phyloP scores from a whole-genome alignment of 768 basidiomycete genomes.

The Hygrocybe coccinea region DNA sequence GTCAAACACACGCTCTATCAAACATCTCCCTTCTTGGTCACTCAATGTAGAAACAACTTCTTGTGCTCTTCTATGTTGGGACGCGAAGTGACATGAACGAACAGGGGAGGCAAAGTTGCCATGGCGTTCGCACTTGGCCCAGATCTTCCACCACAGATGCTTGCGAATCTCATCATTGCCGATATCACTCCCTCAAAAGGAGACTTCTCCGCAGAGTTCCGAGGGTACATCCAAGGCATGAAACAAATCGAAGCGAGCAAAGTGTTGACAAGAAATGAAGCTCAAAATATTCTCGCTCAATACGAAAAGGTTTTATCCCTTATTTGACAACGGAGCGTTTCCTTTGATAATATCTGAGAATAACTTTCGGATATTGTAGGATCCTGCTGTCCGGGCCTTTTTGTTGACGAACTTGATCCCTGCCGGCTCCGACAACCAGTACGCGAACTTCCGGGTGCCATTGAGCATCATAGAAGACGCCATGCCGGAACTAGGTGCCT shows the following conservation, averaged over 20 bases:
- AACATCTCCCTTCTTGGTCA: slow-evolving; percentile 79
- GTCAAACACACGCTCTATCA: slow-evolving; percentile 46
- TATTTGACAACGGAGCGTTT: not conserved
- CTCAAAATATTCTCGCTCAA: slow-evolving; percentile 55
- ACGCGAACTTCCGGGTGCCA: slow-evolving; percentile 69
- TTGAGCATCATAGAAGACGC: slow-evolving; percentile 57
- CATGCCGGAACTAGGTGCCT: slow-evolving; percentile 67
- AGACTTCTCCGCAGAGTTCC: slow-evolving; percentile 58
- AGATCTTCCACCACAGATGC: slow-evolving; percentile 35
- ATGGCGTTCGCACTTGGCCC: slow-evolving; percentile 60
- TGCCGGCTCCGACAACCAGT: slow-evolving; percentile 19
- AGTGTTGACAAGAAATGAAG: slow-evolving; percentile 62
- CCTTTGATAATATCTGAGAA: not conserved
- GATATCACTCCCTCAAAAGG: slow-evolving; percentile 76
- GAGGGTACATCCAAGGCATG: slow-evolving; percentile 67
- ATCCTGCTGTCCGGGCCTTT: slow-evolving; percentile 70
- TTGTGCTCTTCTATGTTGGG: slow-evolving; percentile 1
- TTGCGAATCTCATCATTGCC: slow-evolving; percentile 62
- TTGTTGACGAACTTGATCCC: slow-evolving; percentile 75
- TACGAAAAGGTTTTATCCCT: slow-evolving; percentile 59
- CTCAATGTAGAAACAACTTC: slow-evolving; percentile 62
- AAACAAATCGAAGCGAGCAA: slow-evolving; percentile 56
- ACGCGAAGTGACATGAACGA: not conserved
- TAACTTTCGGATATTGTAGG: slow-evolving; percentile 40
- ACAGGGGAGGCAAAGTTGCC: slow-evolving; percentile 82